Evolutionary conservation across 768 basidiomycete genomes (phyloP), one percentile per base, ranked within the genome.

Genomic region (Antrodiella citrinella): DNA sequence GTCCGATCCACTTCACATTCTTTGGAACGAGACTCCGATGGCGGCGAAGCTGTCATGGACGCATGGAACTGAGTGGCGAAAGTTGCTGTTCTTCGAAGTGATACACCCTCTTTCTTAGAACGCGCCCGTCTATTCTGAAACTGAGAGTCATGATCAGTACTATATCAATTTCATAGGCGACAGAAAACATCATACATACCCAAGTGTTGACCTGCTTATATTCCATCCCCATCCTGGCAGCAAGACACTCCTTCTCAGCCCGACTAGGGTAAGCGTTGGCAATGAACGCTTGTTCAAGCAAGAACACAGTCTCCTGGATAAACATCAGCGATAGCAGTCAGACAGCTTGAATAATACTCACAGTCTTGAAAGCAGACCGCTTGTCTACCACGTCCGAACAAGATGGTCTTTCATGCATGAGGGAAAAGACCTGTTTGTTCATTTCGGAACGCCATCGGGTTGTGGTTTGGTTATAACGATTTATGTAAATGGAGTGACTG

Each of bases 71-170:
- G n/a, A n/a, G 7, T 35, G 30, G 30, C 15, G 30, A 35, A 35
- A 35, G 30, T 15, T 7, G 30, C 30, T 7, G 30, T 35, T 7
- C 30, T 7, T 15, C 15, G 7, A 35, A 35, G 30, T 7, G 30
- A 15, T 35, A 7, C 30, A 7, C 7, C 7, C 15, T 54, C 55
- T 47, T 55, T 56, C 35, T 53, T 48, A 0, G 7, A 23, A 0
- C 62, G 58, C 24, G 47, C 55, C 0, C 63, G 57, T 1, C 60
- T 50, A 22, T 65, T 65, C 25, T 65, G 63, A 21, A 63, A 65
- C 52, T 53, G 20, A 21, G 5, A n/a, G 20, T 21, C 7, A 7
- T 22, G 15, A 18, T 43, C 10, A 9, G 41, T 9, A 18, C 59
- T 62, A 40, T 18, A 18, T n/a, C 40, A 25, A n/a, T n/a, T n/a